phyloP scores from a whole-genome alignment of 164 flowering plant species.

The Paratinospora sagittata region DNA sequence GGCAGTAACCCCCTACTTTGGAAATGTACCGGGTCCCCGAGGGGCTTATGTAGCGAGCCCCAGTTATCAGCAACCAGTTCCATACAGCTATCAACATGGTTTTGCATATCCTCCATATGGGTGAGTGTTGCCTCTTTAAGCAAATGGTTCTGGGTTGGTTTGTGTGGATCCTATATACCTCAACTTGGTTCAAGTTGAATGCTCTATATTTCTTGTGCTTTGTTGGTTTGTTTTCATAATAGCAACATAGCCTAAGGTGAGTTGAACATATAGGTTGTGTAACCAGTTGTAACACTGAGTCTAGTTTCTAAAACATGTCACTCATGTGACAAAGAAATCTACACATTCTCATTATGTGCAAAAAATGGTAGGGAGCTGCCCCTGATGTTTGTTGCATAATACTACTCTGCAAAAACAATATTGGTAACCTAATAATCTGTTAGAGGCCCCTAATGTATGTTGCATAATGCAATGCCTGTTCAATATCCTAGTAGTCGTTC shows the following conservation, averaged over 20 bases:
- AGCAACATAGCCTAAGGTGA: background rate
- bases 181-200: too few species aligned
- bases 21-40: constrained; percentile 45
- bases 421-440: background rate
- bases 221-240: background rate
- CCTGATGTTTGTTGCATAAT: background rate
- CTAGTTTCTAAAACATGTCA: background rate
- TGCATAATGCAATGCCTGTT: too few species aligned
- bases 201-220: background rate
- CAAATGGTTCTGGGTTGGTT: background rate
- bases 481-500: too few species aligned
- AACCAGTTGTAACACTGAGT: background rate
- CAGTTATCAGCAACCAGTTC: constrained; percentile 71
- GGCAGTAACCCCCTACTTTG: constrained; percentile 47
- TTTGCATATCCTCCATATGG: constrained; percentile 72
- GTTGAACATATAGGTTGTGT: background rate
- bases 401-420: background rate
- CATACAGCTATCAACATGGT: constrained; percentile 78
- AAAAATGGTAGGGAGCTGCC: background rate
- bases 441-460: too few species aligned
- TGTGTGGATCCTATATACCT: background rate
- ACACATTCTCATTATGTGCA: background rate
- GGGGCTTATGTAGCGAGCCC: constrained; percentile 56
- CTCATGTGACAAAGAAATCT: background rate
- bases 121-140: constrained; percentile 36